A percentile compares a stretch with the other conserved stretches of the same genome.
Conservation (phyloP, 768 basidiomycete genomes). For the Holtermanniella nyarrowii region DNA sequence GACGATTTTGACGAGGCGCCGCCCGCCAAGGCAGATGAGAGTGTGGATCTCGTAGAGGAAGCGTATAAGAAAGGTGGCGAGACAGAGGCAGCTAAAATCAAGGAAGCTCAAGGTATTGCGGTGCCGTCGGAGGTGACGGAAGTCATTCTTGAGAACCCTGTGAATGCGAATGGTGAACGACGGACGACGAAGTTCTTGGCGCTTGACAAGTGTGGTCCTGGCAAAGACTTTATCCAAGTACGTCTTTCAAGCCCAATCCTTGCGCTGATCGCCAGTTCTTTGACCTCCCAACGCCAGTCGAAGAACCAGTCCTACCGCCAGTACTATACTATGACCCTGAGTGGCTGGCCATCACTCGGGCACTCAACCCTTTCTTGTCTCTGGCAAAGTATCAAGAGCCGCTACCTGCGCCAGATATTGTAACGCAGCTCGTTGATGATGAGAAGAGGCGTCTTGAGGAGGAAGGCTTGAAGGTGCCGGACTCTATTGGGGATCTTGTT, state of each 20-base stretch:
- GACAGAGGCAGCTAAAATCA: conserved; percentile 14
- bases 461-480: conserved; percentile 42
- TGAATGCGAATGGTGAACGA: background rate
- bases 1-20: conserved; percentile 8
- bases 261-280: conserved; percentile 49
- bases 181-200: conserved; percentile 69
- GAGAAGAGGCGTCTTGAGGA: conserved; percentile 60
- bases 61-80: conserved; percentile 14
- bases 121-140: background rate
- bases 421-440: conserved; percentile 50
- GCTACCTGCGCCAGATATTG: conserved; percentile 54
- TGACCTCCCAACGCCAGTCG: conserved; percentile 47
- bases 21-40: conserved; percentile 27
- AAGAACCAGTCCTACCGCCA: conserved; percentile 16
- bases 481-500: background rate
- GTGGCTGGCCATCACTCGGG: conserved; percentile 89
- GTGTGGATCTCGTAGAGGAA: conserved; percentile 34
- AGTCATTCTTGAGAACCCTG: background rate
- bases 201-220: conserved; percentile 72
- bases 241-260: conserved; percentile 1
- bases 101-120: conserved; percentile 5
- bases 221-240: conserved; percentile 72
- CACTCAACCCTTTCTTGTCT: conserved; percentile 70
- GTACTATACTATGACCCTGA: conserved; percentile 65
- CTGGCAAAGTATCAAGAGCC: conserved; percentile 45